Base-by-base conservation (phyloP, 768 basidiomycete species). In the Lanmaoa rubissima region DNA sequence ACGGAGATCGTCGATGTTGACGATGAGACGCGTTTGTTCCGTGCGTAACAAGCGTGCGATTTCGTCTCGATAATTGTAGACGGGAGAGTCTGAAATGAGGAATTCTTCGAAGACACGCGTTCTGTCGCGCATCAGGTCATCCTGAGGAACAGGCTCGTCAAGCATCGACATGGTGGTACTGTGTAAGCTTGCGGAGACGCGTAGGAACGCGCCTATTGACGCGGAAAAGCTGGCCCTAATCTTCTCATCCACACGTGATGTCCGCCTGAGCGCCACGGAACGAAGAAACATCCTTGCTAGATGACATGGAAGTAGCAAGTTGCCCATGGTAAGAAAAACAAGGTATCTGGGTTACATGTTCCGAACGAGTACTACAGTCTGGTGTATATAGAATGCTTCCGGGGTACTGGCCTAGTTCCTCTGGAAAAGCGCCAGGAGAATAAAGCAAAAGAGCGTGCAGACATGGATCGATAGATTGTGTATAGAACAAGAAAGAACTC, bases 1-100 rank as follows among this genome's bases (percentile, higher is more conserved):
- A 75, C 96, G 88, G 65, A 98, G 76, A 75, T 98, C 94, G 73
- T 98, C 95, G 64, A 98, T 82, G 73, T 97, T 98, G 71, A 99
- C 85, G 65, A 95, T 86, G 66, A 98, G 86, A 71, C 97, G 86
- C 67, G 91, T 87, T 68, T 88, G 85, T 65, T 90, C 88, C 19
- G 80, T 79, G 54, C 90, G 85, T 47, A 98, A 82, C 86, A 98
- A 85, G 63, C 85, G 83, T 44, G 82, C 79, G 61, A 96, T 88
- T 55, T 90, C 88, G 65, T 94, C 88, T 65, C 86, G 84, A 78
- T 96, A 95, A 73, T 91, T 92, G 78, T 84, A 85, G 19, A 84
- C 65, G 28, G 80, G 70, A 4, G 83, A 83, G 55, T 86, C 86
- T 38, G 84, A 82, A 62, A 84, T 82, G 36, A 93, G 79, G 61